Percentiles rank a stretch among this genome's conserved stretches.
Conservation (phyloP, 345 rosid genomes). For the Ceriops decandra region DNA sequence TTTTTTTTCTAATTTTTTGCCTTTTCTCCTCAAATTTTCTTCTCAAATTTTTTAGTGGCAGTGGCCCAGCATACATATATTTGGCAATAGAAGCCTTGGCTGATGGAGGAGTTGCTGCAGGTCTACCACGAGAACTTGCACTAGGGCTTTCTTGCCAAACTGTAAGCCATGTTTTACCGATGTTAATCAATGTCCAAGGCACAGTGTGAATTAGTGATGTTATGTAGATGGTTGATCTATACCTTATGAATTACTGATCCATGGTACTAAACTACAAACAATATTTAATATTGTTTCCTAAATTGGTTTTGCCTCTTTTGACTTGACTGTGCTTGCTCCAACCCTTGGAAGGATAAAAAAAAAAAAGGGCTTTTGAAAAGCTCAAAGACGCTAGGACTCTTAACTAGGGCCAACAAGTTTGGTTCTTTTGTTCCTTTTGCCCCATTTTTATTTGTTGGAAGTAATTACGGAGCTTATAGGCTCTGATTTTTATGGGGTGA, state of each 20-base stretch:
- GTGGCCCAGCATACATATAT: conserved; percentile 88
- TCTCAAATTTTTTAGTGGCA: conserved; percentile 52
- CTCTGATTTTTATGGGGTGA: too few species aligned
- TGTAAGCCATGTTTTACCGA: conserved; percentile 34
- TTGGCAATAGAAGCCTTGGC: conserved; percentile 94
- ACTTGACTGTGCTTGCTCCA: not conserved
- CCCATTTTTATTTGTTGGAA: too few species aligned
- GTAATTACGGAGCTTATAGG: too few species aligned
- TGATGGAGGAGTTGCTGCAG: conserved; percentile 97
- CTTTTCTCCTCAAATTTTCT: not conserved
- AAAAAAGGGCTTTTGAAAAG: not conserved
- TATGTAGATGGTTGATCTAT: not conserved
- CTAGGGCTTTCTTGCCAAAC: conserved; percentile 80
- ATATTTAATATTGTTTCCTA: too few species aligned
- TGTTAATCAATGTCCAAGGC: not conserved
- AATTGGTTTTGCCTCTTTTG: not conserved
- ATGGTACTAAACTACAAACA: too few species aligned
- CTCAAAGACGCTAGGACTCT: not conserved
- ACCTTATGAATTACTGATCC: not conserved
- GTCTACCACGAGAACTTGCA: conserved; percentile 89
- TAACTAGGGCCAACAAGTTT: not conserved
- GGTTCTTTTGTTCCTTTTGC: too few species aligned
- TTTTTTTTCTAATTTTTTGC: not conserved
- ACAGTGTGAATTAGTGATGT: not conserved
- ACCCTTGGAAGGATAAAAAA: not conserved